Percentiles rank a stretch among this genome's conserved stretches.
Evolutionary conservation across 73 alveolate species (phyloP).

Genomic region (Tetrahymena thermophila): DNA sequence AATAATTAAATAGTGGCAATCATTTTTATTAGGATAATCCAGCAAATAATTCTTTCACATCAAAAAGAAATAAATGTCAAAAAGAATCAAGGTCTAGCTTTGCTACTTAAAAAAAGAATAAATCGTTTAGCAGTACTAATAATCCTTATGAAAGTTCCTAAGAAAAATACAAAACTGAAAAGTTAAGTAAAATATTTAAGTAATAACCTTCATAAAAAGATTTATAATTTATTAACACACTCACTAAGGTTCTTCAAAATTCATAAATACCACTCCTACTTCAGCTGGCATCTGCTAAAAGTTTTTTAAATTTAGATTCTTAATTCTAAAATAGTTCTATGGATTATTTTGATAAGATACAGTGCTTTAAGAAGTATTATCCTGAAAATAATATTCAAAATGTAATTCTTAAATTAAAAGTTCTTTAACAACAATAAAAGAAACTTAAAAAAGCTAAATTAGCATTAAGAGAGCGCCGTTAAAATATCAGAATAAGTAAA

Average conservation of each 20-base stretch:
- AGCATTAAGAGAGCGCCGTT: neutral
- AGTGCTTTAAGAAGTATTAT: neutral
- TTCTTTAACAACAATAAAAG: neutral
- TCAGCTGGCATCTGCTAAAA: neutral
- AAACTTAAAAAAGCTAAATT: too few species aligned
- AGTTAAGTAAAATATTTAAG: too few species aligned
- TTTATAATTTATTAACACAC: neutral
- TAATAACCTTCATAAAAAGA: too few species aligned
- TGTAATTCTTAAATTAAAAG: neutral
- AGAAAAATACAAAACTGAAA: too few species aligned
- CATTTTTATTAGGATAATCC: neutral
- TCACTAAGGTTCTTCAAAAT: neutral
- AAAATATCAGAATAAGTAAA: neutral
- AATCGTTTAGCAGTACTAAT: too few species aligned
- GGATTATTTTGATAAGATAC: neutral
- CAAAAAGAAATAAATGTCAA: too few species aligned
- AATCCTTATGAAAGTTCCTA: too few species aligned
- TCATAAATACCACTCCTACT: neutral
- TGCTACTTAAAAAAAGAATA: too few species aligned
- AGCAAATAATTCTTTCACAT: neutral
- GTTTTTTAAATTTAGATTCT: neutral
- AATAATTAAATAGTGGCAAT: neutral
- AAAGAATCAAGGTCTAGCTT: too few species aligned
- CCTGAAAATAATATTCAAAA: neutral
- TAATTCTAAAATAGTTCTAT: neutral